Evolutionary conservation across 139 green algal species (phyloP).

Genomic region (Chlorella ohadii): DNA sequence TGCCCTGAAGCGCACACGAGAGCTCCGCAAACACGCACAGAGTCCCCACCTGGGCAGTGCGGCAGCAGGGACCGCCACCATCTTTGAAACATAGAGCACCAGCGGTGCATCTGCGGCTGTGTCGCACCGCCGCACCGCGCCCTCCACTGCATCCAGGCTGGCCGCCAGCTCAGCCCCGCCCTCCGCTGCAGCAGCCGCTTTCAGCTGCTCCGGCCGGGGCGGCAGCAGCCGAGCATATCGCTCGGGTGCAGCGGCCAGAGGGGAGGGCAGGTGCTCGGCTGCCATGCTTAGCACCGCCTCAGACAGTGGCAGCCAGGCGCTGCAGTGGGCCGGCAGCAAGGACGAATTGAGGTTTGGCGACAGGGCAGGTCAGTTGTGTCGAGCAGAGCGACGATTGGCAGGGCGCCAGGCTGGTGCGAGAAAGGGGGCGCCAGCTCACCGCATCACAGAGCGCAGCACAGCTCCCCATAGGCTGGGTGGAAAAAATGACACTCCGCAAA

Average conservation of each 20-base stretch:
- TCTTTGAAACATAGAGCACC: slow-evolving; percentile 95
- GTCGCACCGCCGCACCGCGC: slow-evolving; percentile 48
- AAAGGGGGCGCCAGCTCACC: too few species aligned
- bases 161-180: neutral
- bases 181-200: neutral
- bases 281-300: slow-evolving; percentile 72
- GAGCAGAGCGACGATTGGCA: too few species aligned
- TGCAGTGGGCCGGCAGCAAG: neutral
- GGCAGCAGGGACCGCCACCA: slow-evolving; percentile 83
- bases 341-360: neutral
- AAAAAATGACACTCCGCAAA: too few species aligned
- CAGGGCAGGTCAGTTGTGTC: too few species aligned
- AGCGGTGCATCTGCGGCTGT: slow-evolving; percentile 60
- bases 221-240: slow-evolving; percentile 69
- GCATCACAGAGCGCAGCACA: too few species aligned
- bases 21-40: too few species aligned
- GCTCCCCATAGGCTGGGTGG: too few species aligned
- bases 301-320: slow-evolving; percentile 28
- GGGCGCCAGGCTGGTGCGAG: too few species aligned
- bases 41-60: slow-evolving; percentile 60
- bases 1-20: too few species aligned
- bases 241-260: slow-evolving; percentile 63
- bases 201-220: slow-evolving; percentile 20
- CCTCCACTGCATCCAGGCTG: slow-evolving; percentile 39
- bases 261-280: slow-evolving; percentile 81